Evolutionary conservation across 805 yeast species (phyloP).

Genomic region (Huiozyma sinensis): DNA sequence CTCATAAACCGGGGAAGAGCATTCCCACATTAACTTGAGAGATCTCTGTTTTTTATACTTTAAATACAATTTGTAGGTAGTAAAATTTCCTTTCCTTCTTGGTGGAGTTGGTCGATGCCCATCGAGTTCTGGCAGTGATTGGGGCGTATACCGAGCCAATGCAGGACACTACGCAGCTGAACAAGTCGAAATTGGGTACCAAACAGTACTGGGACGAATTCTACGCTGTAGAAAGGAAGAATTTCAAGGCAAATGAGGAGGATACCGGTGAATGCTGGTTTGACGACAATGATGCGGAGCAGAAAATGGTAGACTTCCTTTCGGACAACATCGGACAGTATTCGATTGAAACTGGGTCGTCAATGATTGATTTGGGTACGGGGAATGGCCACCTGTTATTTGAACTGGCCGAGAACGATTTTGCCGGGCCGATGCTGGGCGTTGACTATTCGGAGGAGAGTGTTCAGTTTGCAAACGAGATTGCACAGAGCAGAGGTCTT

Average conservation of each 20-base stretch:
- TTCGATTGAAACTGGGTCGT: slow-evolving; percentile 24
- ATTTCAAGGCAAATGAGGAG: slow-evolving; percentile 61
- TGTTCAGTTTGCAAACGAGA: slow-evolving; percentile 58
- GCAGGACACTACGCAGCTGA: slow-evolving; percentile 40
- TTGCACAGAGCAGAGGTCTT: slow-evolving; percentile 35
- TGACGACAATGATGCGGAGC: slow-evolving; percentile 88
- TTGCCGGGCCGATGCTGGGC: slow-evolving; percentile 52
- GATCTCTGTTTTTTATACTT: no score
- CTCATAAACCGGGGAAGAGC: no score
- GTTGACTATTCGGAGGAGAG: slow-evolving; percentile 80
- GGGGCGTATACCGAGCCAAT: slow-evolving; percentile 5
- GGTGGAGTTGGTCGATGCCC: no score
- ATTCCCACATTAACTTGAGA: not conserved
- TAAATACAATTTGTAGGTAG: no score
- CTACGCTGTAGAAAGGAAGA: slow-evolving; percentile 59
- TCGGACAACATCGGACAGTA: slow-evolving; percentile 36
- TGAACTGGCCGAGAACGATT: slow-evolving; percentile 53
- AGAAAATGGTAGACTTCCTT: slow-evolving; percentile 65
- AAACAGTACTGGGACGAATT: slow-evolving; percentile 87
- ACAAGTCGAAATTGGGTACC: slow-evolving; percentile 78
- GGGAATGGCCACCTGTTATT: slow-evolving; percentile 91
- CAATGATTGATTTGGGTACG: slow-evolving; percentile 78
- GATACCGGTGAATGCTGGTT: slow-evolving; percentile 98
- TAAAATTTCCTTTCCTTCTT: no score
- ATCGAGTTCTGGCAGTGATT: no score